Evolutionary conservation across 176 grass and related monocot species (phyloP).

Genomic region (Aegilops speltoides): DNA sequence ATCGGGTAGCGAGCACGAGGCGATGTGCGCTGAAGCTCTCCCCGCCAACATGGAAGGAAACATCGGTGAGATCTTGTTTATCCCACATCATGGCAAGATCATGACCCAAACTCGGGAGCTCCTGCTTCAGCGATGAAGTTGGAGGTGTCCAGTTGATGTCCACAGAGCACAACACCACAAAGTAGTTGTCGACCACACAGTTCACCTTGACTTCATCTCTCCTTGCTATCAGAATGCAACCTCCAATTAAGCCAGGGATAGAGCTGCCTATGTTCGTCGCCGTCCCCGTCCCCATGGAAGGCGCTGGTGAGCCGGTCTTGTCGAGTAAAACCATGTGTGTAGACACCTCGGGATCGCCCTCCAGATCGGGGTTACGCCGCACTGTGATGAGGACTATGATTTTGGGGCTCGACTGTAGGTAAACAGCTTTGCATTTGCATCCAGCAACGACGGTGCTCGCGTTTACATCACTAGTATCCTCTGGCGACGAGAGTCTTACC

Average conservation of each 20-base stretch:
- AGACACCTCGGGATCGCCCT: neutral
- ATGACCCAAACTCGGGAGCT: neutral
- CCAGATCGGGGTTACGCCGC: neutral
- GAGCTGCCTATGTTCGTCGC: neutral
- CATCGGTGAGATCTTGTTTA: neutral
- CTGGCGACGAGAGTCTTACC: neutral
- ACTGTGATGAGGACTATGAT: neutral
- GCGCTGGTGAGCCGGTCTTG: neutral
- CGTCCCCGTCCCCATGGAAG: too few relatives aligned
- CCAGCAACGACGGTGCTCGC: neutral
- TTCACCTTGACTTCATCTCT: neutral
- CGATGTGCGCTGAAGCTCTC: slow-evolving; percentile 12
- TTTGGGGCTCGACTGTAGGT: accelerated
- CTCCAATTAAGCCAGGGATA: neutral
- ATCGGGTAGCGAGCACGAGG: slow-evolving; percentile 8
- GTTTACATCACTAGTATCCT: neutral
- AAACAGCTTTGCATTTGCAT: neutral
- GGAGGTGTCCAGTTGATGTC: neutral
- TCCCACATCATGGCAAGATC: neutral
- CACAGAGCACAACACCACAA: neutral
- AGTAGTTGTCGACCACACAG: slow-evolving; percentile 6
- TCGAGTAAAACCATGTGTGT: neutral
- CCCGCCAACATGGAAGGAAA: neutral
- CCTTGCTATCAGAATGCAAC: neutral
- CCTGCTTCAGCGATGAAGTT: neutral